These are phyloP conservation scores for Arxiozyma telluris DNA, from an alignment of 1,139 yeast species.

Conservation along the genomic window DNA sequence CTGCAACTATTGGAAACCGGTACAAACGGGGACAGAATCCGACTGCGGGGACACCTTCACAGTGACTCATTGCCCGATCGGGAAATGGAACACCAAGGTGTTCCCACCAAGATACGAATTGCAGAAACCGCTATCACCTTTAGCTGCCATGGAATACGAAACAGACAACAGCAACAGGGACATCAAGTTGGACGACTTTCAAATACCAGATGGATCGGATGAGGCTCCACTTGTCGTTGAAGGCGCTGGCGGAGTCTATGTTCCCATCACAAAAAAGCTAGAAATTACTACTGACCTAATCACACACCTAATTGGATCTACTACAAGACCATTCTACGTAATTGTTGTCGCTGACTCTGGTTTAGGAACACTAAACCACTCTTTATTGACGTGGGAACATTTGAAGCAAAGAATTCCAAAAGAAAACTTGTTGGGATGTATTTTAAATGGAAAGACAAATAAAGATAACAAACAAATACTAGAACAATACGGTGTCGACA, in stretches of 20 bases:
- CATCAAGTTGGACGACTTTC: slow-evolving; percentile 12
- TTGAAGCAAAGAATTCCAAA: slow-evolving; percentile 16
- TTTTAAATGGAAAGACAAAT: slow-evolving; percentile 26
- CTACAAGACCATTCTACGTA: slow-evolving; percentile 15
- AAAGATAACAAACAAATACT: slow-evolving; percentile 22
- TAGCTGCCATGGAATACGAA: slow-evolving; percentile 26
- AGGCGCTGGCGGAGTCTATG: slow-evolving; percentile 32
- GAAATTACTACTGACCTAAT: slow-evolving; percentile 27
- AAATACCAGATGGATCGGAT: slow-evolving; percentile 13
- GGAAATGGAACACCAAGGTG: slow-evolving; percentile 11
- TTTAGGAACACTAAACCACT: slow-evolving; percentile 31
- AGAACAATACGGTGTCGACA: slow-evolving; percentile 11
- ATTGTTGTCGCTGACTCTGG: slow-evolving; percentile 30
- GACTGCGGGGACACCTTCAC: slow-evolving; percentile 29
- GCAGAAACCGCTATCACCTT: slow-evolving; percentile 28
- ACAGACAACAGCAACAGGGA: slow-evolving; percentile 5
- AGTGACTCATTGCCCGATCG: slow-evolving; percentile 9
- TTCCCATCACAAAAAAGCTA: slow-evolving; percentile 24
- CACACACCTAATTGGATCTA: slow-evolving; percentile 10
- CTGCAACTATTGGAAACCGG: slow-evolving; percentile 31
- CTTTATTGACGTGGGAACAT: slow-evolving; percentile 27
- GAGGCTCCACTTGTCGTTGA: slow-evolving; percentile 24
- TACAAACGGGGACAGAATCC: slow-evolving; percentile 30
- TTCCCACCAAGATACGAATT: slow-evolving; percentile 20
- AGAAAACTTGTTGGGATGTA: slow-evolving; percentile 20